Percentiles rank a stretch among this genome's conserved stretches.
Evolutionary conservation across 768 basidiomycete species (phyloP).

Genomic region (Kwoniella dejecticola): DNA sequence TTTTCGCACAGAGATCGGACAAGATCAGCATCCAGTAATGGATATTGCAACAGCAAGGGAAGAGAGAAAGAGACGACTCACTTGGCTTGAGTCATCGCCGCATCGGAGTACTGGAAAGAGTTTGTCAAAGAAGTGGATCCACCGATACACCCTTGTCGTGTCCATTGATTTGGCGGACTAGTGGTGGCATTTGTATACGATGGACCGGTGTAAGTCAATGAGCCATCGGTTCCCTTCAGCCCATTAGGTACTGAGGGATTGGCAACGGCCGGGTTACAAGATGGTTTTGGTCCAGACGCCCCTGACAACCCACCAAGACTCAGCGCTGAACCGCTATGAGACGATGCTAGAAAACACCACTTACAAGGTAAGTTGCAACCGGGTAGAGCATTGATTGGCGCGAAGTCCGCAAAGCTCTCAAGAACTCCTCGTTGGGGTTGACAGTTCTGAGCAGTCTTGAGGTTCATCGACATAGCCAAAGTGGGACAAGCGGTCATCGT

Average conservation of each 20-base stretch:
- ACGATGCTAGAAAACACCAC: neutral
- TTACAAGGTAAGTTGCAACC: constrained; percentile 29
- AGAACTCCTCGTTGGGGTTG: constrained; percentile 23
- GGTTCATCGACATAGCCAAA: constrained; percentile 21
- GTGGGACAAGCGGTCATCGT: constrained; percentile 27
- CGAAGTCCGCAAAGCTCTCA: constrained; percentile 8
- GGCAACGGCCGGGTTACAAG: constrained; percentile 6
- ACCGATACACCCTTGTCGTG: constrained; percentile 17
- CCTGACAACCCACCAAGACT: constrained; percentile 6
- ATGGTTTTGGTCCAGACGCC: constrained; percentile 27
- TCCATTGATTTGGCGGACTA: constrained; percentile 16
- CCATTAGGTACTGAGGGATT: constrained; percentile 1
- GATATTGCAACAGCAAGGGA: neutral
- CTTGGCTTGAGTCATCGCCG: constrained; percentile 23
- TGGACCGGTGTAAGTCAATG: constrained; percentile 10
- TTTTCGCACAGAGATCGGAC: no score
- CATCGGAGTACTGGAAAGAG: constrained; percentile 19
- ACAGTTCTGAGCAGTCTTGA: constrained; percentile 21
- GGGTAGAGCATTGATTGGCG: constrained; percentile 13
- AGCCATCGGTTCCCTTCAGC: constrained; percentile 21
- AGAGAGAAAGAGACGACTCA: neutral
- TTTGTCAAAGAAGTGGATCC: constrained; percentile 5
- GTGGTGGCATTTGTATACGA: neutral
- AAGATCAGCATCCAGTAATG: neutral
- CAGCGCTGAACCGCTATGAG: neutral